phyloP scores from a whole-genome alignment of 2,329 filamentous ascomycete genomes.

The Fusarium sp. region DNA sequence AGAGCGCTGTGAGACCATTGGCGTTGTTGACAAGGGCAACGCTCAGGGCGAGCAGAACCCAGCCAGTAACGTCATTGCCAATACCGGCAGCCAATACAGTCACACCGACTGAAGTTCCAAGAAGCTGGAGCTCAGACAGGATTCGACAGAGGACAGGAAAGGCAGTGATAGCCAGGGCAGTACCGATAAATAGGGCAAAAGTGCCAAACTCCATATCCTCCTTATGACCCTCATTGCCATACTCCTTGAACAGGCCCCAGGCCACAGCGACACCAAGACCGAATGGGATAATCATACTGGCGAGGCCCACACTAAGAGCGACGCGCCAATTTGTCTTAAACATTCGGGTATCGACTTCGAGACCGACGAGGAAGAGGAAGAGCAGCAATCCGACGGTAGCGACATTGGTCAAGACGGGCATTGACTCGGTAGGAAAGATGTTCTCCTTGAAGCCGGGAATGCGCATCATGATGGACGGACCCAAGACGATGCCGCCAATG shows the following conservation, averaged over 20 bases:
- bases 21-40: conserved; percentile 91
- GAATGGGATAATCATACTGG: conserved; percentile 84
- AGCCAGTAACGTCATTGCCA: conserved; percentile 78
- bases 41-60: conserved; percentile 91
- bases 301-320: conserved; percentile 76
- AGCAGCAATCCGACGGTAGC: conserved; percentile 85
- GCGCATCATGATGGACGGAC: conserved; percentile 86
- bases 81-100: conserved; percentile 91
- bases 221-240: conserved; percentile 57
- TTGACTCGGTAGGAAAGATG: conserved; percentile 79
- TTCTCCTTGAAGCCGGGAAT: conserved; percentile 78
- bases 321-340: conserved; percentile 81
- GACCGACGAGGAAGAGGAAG: conserved; percentile 85
- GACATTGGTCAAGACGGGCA: conserved; percentile 76
- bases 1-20: conserved; percentile 82
- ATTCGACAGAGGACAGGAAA: conserved; percentile 95
- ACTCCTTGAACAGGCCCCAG: conserved; percentile 80
- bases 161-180: conserved; percentile 90
- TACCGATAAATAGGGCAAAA: conserved; percentile 80
- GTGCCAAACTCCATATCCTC: conserved; percentile 58
- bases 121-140: conserved; percentile 85
- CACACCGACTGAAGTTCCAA: conserved; percentile 82
- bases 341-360: conserved; percentile 84
- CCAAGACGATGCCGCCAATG: conserved; percentile 82
- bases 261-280: conserved; percentile 81